phyloP scores from a whole-genome alignment of 192 early-diverging fungal species.

The Linnemannia schmuckeri region DNA sequence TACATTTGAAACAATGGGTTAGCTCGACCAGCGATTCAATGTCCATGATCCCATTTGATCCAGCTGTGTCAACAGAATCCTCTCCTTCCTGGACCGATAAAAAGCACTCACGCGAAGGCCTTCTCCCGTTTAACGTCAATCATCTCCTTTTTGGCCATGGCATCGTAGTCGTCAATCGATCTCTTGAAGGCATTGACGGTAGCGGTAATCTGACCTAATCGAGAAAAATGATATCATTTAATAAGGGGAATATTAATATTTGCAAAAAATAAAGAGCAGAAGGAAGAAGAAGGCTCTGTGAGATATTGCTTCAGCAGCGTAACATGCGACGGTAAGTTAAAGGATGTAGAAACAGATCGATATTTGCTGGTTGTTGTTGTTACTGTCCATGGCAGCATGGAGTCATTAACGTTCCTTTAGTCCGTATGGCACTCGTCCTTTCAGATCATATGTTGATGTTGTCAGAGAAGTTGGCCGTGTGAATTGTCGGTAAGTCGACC shows the following conservation, averaged over 20 bases:
- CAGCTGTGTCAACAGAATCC: not conserved
- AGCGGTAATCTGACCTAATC: slow-evolving; percentile 67
- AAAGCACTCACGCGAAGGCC: slow-evolving; percentile 60
- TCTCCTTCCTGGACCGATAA: not conserved
- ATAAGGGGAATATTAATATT: not conserved
- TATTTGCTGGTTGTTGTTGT: not conserved
- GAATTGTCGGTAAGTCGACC: not conserved
- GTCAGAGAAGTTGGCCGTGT: too few relatives aligned
- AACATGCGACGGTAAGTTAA: too few relatives aligned
- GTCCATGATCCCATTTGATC: not conserved
- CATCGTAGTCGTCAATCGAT: slow-evolving; percentile 71
- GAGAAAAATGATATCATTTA: slow-evolving; percentile 1
- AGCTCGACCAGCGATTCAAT: not conserved
- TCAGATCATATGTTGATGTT: not conserved
- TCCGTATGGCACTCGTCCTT: not conserved
- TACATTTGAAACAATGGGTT: not conserved
- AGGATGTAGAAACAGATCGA: not conserved
- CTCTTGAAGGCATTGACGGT: slow-evolving; percentile 63
- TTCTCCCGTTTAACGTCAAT: slow-evolving; percentile 67
- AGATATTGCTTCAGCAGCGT: not conserved
- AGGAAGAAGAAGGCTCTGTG: not conserved
- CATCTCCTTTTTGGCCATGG: slow-evolving; percentile 68
- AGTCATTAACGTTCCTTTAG: too few relatives aligned
- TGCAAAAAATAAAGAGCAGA: not conserved
- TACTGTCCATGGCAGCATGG: not conserved